Conservation (phyloP, 2,329 filamentous ascomycete species). For the Phialophora macrospora region DNA sequence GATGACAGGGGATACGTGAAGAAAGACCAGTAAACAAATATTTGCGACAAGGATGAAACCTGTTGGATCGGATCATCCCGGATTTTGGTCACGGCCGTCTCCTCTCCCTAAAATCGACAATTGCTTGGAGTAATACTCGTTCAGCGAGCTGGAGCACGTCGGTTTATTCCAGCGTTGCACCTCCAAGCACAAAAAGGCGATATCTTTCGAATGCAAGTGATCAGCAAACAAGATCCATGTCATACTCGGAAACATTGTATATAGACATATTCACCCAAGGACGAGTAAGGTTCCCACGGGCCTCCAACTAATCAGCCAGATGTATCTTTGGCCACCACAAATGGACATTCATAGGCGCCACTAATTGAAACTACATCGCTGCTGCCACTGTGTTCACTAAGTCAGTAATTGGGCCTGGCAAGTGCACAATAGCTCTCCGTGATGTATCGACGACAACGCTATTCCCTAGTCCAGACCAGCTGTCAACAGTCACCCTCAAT, state of each 20-base stretch:
- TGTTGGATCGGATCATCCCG: not conserved
- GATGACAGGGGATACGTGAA: constrained; percentile 52
- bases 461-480: not conserved
- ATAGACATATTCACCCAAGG: not conserved
- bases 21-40: constrained; percentile 25
- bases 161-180: not conserved
- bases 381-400: not conserved
- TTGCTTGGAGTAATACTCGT: not conserved
- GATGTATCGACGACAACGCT: no score
- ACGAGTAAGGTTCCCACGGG: not conserved
- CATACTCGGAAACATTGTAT: not conserved
- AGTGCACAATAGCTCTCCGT: not conserved
- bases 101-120: not conserved
- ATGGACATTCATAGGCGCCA: not conserved
- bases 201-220: not conserved
- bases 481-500: not conserved
- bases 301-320: not conserved
- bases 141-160: not conserved
- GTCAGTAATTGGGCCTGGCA: not conserved
- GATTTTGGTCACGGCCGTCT: not conserved
- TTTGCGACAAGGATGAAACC: not conserved
- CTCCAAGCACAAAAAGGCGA: not conserved
- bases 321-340: not conserved
- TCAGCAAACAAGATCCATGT: not conserved
- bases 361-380: not conserved